Evolutionary conservation across 148 eudicot genomes (phyloP).

Genomic region (Rhododendron vialii): DNA sequence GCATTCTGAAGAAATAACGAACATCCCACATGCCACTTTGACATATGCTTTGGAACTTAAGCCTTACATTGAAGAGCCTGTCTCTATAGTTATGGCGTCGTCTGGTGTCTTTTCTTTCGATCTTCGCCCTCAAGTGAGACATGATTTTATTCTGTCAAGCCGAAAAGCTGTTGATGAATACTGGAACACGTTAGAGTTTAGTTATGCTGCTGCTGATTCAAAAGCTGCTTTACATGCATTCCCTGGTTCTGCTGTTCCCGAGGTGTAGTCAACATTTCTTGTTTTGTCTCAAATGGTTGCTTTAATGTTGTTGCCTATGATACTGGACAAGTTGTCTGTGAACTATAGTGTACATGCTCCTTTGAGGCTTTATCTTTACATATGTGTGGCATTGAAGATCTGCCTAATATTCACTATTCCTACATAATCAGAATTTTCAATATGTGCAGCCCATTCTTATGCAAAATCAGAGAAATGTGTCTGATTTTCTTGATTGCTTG

Average conservation of each 20-base stretch:
- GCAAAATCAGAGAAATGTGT: neutral
- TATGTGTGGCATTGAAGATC: neutral
- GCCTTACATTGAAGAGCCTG: constrained; percentile 96
- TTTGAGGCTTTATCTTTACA: neutral
- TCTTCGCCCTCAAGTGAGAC: constrained; percentile 86
- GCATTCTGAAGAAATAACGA: constrained; percentile 41
- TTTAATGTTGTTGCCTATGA: constrained; percentile 1
- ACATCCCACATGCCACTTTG: constrained; percentile 54
- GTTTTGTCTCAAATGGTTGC: neutral
- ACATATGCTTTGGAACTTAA: constrained; percentile 76
- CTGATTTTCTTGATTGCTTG: neutral
- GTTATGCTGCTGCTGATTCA: constrained; percentile 82
- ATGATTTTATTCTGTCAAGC: constrained; percentile 81
- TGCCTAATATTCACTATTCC: neutral
- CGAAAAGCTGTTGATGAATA: constrained; percentile 79
- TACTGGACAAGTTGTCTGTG: neutral
- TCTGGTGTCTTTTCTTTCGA: constrained; percentile 44
- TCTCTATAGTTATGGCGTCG: constrained; percentile 34
- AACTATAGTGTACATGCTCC: neutral
- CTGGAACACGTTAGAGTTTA: constrained; percentile 94
- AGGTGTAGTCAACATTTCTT: constrained; percentile 36
- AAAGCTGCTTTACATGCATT: constrained; percentile 88
- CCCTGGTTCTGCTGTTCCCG: constrained; percentile 84
- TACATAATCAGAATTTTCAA: neutral
- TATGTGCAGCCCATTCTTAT: constrained; percentile 3